These are phyloP conservation scores for Coffea canephora DNA, from an alignment of 257 asterid genomes.

Conservation along the genomic window DNA sequence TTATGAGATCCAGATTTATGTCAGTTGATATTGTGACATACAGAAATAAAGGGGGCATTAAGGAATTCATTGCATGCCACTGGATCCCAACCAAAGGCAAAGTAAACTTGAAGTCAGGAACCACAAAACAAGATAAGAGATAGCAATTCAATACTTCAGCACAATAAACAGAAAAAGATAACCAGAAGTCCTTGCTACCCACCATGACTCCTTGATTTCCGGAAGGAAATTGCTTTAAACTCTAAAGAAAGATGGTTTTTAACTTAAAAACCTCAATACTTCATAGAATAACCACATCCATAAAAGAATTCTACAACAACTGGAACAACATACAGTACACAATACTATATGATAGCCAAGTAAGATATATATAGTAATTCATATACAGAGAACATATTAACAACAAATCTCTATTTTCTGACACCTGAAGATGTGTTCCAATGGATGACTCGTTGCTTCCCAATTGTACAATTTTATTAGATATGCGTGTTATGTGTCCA, in stretches of 20 bases:
- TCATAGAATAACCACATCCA: neutral
- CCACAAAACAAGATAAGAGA: neutral
- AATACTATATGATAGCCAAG: neutral
- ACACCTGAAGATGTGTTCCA: slow-evolving; percentile 76
- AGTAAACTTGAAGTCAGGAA: neutral
- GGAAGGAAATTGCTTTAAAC: neutral
- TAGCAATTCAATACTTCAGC: neutral
- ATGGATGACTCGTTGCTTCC: slow-evolving; percentile 49
- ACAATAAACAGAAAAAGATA: neutral
- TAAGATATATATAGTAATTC: neutral
- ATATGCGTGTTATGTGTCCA: slow-evolving; percentile 81
- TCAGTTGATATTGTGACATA: neutral
- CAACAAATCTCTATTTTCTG: neutral
- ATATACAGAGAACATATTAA: neutral
- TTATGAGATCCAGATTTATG: neutral
- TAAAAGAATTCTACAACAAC: neutral
- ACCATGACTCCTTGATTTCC: neutral
- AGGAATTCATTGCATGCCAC: neutral
- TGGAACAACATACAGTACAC: neutral
- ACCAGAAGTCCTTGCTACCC: neutral
- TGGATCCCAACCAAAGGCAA: neutral
- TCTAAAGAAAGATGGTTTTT: neutral
- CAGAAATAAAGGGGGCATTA: neutral
- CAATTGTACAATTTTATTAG: slow-evolving; percentile 74
- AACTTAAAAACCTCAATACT: neutral